phyloP scores from a whole-genome alignment of 2,329 filamentous ascomycete species.

The Fusarium devonianum region DNA sequence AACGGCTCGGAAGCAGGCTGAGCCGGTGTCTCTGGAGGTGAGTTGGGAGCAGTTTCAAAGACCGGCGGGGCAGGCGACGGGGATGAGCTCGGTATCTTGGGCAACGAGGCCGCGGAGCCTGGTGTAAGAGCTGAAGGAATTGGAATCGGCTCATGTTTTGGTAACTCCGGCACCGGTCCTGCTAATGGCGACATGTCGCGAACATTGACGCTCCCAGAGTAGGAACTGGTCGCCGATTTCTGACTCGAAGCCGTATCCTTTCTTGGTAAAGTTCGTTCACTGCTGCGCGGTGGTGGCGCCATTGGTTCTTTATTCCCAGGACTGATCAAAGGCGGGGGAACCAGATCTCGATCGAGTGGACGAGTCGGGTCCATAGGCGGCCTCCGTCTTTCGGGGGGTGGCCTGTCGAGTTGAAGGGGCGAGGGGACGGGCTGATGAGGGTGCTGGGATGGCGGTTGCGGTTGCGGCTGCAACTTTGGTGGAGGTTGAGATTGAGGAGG shows the following conservation, averaged over 20 bases:
- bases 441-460: conserved; percentile 28
- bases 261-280: conserved; percentile 56
- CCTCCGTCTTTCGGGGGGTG: conserved; percentile 68
- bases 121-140: conserved; percentile 32
- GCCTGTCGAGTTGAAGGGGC: conserved; percentile 48
- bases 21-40: conserved; percentile 40
- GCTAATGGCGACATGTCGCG: conserved; percentile 40
- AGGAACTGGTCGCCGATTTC: conserved; percentile 33
- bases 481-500: conserved; percentile 38
- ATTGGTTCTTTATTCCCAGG: conserved; percentile 54
- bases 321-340: conserved; percentile 66
- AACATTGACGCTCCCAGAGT: conserved; percentile 46
- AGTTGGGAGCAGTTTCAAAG: conserved; percentile 38
- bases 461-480: conserved; percentile 40
- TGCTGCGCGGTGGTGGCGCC: conserved; percentile 60
- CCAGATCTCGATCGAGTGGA: conserved; percentile 62
- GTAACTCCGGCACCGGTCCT: conserved; percentile 29
- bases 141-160: conserved; percentile 26
- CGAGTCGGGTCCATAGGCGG: conserved; percentile 70
- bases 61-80: conserved; percentile 15
- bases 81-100: conserved; percentile 36
- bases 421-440: conserved; percentile 40
- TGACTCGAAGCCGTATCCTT: conserved; percentile 53
- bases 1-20: conserved; percentile 18
- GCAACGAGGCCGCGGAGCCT: conserved; percentile 36